Conservation (phyloP, 2,329 filamentous ascomycete genomes). For the Stachybotrys chartarum region DNA sequence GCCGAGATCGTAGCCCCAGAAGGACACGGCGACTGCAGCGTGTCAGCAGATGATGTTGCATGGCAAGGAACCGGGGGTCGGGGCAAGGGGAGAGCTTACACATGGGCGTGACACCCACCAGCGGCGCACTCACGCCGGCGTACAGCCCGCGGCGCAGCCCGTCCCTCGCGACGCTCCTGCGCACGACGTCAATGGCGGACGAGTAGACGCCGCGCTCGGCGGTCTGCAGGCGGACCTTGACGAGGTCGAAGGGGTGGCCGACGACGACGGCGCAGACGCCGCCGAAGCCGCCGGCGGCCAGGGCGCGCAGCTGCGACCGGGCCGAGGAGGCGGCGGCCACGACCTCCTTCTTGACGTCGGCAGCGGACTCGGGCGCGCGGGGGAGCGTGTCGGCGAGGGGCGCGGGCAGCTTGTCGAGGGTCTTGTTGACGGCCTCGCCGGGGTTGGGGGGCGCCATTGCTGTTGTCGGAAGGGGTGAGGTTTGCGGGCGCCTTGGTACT, state of each 20-base stretch:
- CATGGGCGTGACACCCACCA: conserved; percentile 97
- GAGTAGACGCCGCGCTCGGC: conserved; percentile 89
- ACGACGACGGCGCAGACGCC: conserved; percentile 91
- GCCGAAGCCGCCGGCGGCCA: conserved; percentile 85
- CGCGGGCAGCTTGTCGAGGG: conserved; percentile 9
- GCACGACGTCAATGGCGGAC: conserved; percentile 84
- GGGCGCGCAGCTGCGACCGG: conserved; percentile 60
- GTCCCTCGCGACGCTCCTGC: conserved; percentile 80
- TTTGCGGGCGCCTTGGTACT: neutral
- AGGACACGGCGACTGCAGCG: conserved; percentile 55
- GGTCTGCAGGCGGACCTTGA: conserved; percentile 96
- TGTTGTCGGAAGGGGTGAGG: neutral
- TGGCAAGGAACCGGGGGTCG: neutral
- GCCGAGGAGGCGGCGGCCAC: conserved; percentile 29
- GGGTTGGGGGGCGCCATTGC: conserved; percentile 17
- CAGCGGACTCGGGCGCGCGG: conserved; percentile 32
- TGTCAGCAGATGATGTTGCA: neutral
- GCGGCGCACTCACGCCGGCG: conserved; percentile 90
- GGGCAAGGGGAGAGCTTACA: conserved; percentile 54
- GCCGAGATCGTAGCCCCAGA: conserved; percentile 91
- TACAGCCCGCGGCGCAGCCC: conserved; percentile 78
- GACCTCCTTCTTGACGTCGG: conserved; percentile 32
- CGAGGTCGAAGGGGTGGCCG: conserved; percentile 93
- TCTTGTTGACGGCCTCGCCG: conserved; percentile 14
- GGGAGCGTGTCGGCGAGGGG: conserved; percentile 37